Evolutionary conservation across 2,329 filamentous ascomycete species (phyloP), one percentile per base, ranked within the genome.

Genomic region (Aspergillus fumigatus): DNA sequence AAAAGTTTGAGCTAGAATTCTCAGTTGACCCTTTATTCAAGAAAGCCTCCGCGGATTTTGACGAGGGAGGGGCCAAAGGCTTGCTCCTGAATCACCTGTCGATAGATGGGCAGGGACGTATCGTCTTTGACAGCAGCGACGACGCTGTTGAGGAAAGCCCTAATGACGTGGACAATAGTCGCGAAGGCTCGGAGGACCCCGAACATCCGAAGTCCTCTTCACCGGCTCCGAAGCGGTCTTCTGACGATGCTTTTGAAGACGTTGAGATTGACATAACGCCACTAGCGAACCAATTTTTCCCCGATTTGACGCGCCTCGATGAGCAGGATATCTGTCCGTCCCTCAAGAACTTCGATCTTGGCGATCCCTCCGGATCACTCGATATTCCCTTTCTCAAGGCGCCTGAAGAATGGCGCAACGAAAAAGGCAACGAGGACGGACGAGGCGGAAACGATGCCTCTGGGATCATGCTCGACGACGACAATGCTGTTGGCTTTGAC

Each of bases 1-100:
- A 99, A 76, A 99, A 97, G 75, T 92, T 99, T 68, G 94, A 99
- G 66, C 82, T 97, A 48, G 94, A 99, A 69, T 97, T 99, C 63
- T 87, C 92, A 0, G 93, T 99, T 4, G 94, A 99, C 69, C 94
- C 94, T 2, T 77, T 99, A n/a, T 99, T 99, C 83, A 99, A 99
- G 71, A 99, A 99, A 70, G 93, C 93, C 0, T 96, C 93, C 5
- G 94, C 94, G 47, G 94, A 99, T 77, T 99, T 99, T 63, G 94
- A 99, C 70, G 94, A 99, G 77, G 94, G 94, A 21, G 94, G 94
- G 55, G 94, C 94, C 55, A 99, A 97, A 75, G 94, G 94, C 21
- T 80, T 99, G 45, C 81, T 99, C 21, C 82, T 99, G 32, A 99
- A 99, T 69, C 93, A 99, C 74, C 81, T 99, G n/a, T 90, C 93